Base-by-base conservation (phyloP, 2,329 filamentous ascomycete genomes). In the Macrophomina pseudophaseolina region DNA sequence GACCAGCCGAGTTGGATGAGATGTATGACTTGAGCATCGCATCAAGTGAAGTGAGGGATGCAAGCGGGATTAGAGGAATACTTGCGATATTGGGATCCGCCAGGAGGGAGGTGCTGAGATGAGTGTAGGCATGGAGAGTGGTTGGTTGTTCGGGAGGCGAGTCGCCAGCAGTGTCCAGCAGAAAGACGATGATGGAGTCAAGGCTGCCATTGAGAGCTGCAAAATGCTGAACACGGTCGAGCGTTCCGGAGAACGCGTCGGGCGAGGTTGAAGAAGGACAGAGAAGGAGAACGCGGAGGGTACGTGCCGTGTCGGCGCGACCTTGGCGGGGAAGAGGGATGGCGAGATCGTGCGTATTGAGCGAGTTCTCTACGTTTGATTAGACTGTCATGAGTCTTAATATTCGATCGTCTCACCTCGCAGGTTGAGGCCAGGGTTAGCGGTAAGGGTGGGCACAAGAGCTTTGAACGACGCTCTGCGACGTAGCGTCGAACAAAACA, bases 401-500 rank as follows among this genome's bases (percentile, higher is more conserved):
- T 3, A 14, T 12, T 14, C 5, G 33, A 5, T 28, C 35, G 4
- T 32, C 51, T 35, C 68, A 78, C 79, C 79, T 69, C 72, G 71
- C 18, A 81, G 71, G 12, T 66, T 67, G 46, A 75, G 68, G 4
- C 66, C 67, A 7, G 69, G 58, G 33, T 69, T 65, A n/a, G 71
- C 65, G 23, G 49, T 71, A n/a, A 82, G 71, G 5, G 73, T 68
- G 7, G 79, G 72, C 12, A 82, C 72, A 3, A 76, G 71, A 1
- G 77, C 69, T 11, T 71, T 72, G 76, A 79, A 81, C 35, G 81
- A 74, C 5, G 76, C 71, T 28, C 79, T 78, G 35, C 72, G 71
- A 12, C 78, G 77, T 12, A 83, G 76, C 16, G 74, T 75, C n/a
- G 75, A 72, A 70, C 78, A 80, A 72, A 83, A 83, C 74, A 78